These are phyloP conservation scores for Thymus mandschuricus DNA, from an alignment of 257 asterid species.

Conservation along the genomic window DNA sequence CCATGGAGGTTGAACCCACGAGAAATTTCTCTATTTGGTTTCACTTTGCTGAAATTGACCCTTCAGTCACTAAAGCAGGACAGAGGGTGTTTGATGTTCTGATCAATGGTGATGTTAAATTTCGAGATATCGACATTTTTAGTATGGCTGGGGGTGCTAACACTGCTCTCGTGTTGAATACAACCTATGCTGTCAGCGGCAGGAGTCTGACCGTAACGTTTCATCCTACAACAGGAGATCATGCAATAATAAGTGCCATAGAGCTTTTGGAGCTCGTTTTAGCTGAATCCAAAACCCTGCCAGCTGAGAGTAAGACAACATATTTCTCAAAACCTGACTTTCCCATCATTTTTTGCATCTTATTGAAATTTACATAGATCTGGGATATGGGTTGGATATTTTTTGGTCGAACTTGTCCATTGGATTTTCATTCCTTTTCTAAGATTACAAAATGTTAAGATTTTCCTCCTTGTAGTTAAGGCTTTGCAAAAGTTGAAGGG, in stretches of 20 bases:
- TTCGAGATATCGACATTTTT: slow-evolving; percentile 67
- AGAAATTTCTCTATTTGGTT: slow-evolving; percentile 89
- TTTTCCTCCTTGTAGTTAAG: slow-evolving; percentile 50
- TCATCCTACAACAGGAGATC: slow-evolving; percentile 68
- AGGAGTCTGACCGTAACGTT: slow-evolving; percentile 78
- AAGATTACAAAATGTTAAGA: neutral
- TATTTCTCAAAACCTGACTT: slow-evolving; percentile 24
- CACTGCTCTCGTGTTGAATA: slow-evolving; percentile 79
- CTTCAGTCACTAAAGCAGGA: slow-evolving; percentile 64
- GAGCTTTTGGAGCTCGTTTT: slow-evolving; percentile 81
- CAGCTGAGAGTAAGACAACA: slow-evolving; percentile 67
- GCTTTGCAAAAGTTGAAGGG: slow-evolving; percentile 77
- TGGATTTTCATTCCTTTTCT: slow-evolving; percentile 6
- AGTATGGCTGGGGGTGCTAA: slow-evolving; percentile 68
- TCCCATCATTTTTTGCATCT: slow-evolving; percentile 18
- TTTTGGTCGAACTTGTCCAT: neutral
- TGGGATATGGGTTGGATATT: neutral
- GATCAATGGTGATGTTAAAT: slow-evolving; percentile 65
- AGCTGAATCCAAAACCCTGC: slow-evolving; percentile 85
- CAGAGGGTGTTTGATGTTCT: slow-evolving; percentile 77
- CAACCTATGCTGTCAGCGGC: slow-evolving; percentile 76
- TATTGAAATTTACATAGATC: slow-evolving; percentile 15
- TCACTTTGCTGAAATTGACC: slow-evolving; percentile 94
- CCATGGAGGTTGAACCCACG: slow-evolving; percentile 85
- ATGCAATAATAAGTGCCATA: slow-evolving; percentile 73